phyloP scores from a whole-genome alignment of 2,329 filamentous ascomycete genomes.

The Tolypocladium ovalisporum region DNA sequence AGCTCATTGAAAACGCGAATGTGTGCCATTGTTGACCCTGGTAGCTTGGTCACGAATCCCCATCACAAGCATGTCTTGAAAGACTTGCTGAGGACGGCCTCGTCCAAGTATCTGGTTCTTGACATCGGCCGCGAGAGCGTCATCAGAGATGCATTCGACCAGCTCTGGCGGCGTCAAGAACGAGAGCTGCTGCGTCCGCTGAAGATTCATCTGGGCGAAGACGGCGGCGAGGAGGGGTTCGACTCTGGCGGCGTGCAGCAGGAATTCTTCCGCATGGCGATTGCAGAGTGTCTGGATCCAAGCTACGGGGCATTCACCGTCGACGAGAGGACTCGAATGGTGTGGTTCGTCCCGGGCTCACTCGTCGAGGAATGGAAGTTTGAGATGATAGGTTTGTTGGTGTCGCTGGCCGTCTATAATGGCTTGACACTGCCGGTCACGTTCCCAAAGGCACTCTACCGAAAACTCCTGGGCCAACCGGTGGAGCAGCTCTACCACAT shows the following conservation, averaged over 20 bases:
- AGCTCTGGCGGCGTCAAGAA: constrained; percentile 78
- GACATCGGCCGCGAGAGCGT: constrained; percentile 57
- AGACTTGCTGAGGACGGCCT: constrained; percentile 53
- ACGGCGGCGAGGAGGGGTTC: constrained; percentile 74
- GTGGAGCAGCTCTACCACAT: constrained; percentile 66
- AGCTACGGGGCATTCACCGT: constrained; percentile 72
- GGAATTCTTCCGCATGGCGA: constrained; percentile 83
- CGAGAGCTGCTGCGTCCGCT: constrained; percentile 75
- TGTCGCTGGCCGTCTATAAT: constrained; percentile 87
- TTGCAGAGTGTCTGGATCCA: constrained; percentile 69
- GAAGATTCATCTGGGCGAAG: constrained; percentile 77
- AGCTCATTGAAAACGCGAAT: constrained; percentile 46
- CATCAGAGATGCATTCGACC: constrained; percentile 67
- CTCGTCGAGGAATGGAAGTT: constrained; percentile 81
- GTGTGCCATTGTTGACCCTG: constrained; percentile 41
- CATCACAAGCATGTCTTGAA: constrained; percentile 52
- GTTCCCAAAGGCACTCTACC: constrained; percentile 77
- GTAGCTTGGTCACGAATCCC: constrained; percentile 42
- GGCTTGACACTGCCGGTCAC: constrained; percentile 83
- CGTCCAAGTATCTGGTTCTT: constrained; percentile 60
- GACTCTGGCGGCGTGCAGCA: constrained; percentile 94
- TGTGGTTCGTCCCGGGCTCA: constrained; percentile 80
- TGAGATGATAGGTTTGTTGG: constrained; percentile 76
- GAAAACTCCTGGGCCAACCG: constrained; percentile 60
- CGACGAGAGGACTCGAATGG: constrained; percentile 64